Conservation (phyloP, 352 stramenopile species). For the Blastocystis hominis region DNA sequence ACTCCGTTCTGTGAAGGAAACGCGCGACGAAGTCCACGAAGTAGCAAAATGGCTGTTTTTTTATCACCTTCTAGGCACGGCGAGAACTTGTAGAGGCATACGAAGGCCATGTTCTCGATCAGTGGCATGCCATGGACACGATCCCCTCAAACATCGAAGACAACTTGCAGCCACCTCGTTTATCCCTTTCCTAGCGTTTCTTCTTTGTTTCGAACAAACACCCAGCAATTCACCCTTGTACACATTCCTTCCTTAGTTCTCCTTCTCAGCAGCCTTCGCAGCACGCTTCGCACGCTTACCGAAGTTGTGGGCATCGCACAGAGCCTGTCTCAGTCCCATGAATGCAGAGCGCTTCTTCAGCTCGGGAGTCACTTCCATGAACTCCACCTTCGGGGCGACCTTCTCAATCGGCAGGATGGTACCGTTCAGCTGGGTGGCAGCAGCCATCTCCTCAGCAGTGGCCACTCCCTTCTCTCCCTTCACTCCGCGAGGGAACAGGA, state of each 20-base stretch:
- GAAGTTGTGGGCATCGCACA: constrained; percentile 3
- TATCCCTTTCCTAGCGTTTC: neutral
- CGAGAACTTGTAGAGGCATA: constrained; percentile 4
- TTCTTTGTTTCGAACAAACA: constrained; percentile 35
- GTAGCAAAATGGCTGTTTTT: neutral
- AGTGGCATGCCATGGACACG: neutral
- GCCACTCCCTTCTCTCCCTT: no score
- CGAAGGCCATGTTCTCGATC: neutral
- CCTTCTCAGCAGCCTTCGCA: constrained; percentile 28
- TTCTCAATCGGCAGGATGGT: no score
- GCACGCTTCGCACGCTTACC: constrained; percentile 41
- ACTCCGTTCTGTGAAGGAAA: constrained; percentile 1
- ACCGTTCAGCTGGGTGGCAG: no score
- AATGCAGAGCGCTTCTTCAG: constrained; percentile 67
- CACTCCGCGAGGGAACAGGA: no score
- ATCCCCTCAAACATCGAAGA: neutral
- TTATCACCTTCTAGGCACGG: neutral
- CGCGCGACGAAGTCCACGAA: neutral
- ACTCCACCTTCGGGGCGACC: no score
- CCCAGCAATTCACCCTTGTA: neutral
- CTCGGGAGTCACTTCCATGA: no score
- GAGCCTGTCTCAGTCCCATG: constrained; percentile 60
- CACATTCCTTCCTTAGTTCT: neutral
- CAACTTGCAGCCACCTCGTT: neutral
- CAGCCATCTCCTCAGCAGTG: no score